Conservation (phyloP, 2,329 filamentous ascomycete genomes). For the Nemania diffusa region DNA sequence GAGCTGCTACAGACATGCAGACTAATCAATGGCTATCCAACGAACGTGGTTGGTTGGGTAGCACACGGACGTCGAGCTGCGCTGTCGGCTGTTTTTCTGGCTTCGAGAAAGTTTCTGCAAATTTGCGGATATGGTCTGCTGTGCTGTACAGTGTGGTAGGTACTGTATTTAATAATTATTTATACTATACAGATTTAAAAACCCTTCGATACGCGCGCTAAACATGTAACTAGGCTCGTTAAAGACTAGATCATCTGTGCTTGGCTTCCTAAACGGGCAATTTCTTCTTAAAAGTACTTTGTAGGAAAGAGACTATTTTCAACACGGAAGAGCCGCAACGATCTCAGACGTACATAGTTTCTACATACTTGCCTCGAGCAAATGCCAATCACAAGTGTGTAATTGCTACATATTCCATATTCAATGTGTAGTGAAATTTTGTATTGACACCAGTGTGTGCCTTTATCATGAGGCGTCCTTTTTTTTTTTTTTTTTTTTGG, state of each 20-base stretch:
- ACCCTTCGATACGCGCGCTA: not conserved
- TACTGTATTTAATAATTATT: not conserved
- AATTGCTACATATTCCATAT: too few species aligned
- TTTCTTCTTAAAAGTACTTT: not conserved
- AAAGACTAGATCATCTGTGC: constrained; percentile 15
- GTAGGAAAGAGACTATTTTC: too few species aligned
- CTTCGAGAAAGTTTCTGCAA: constrained; percentile 18
- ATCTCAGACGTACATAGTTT: too few species aligned
- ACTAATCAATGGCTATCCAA: constrained; percentile 1
- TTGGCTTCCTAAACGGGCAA: constrained; percentile 29
- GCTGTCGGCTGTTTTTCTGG: not conserved
- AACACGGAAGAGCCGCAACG: too few species aligned
- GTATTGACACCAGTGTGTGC: too few species aligned
- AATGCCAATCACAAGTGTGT: too few species aligned
- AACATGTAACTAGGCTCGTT: constrained; percentile 23
- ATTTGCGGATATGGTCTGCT: not conserved
- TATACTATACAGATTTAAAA: not conserved
- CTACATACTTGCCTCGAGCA: too few species aligned
- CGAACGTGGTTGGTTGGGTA: not conserved
- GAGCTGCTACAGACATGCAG: constrained; percentile 7
- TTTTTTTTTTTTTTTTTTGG: not conserved
- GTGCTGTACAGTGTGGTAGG: not conserved
- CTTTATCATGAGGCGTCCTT: too few species aligned
- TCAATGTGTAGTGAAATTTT: too few species aligned
- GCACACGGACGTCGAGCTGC: not conserved